Conservation (phyloP, 2,329 filamentous ascomycete species). For the Diaporthe amygdali region DNA sequence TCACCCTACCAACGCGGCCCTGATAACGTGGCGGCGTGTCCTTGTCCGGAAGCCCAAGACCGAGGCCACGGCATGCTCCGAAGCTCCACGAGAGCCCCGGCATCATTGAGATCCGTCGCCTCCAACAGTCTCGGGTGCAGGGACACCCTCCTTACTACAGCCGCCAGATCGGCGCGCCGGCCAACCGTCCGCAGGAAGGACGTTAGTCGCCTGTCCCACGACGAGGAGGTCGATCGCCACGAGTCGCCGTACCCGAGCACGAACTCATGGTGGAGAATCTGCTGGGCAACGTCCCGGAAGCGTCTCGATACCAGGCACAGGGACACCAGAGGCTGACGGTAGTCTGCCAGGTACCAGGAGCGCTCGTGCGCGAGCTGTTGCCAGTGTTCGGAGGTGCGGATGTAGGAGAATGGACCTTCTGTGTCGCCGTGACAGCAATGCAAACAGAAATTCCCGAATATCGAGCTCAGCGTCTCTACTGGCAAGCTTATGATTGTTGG, state of each 20-base stretch:
- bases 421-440: not conserved
- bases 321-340: not conserved
- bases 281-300: slow-evolving; percentile 25
- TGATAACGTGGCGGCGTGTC: not conserved
- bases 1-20: not conserved
- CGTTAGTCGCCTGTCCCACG: slow-evolving; percentile 28
- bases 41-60: not conserved
- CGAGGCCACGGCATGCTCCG: not conserved
- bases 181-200: slow-evolving; percentile 31
- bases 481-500: not conserved
- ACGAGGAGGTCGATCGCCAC: slow-evolving; percentile 27
- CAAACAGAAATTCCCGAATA: not conserved
- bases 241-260: slow-evolving; percentile 32
- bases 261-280: slow-evolving; percentile 31
- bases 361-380: not conserved
- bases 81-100: not conserved
- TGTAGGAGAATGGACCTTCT: not conserved
- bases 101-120: not conserved
- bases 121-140: not conserved
- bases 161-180: slow-evolving; percentile 27
- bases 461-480: not conserved
- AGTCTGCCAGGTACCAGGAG: not conserved
- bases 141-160: not conserved
- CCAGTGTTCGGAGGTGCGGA: not conserved
- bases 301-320: slow-evolving; percentile 27